These are phyloP conservation scores for Penicillium atrosanguineum DNA, from an alignment of 495 filamentous ascomycete species.

Conservation along the genomic window DNA sequence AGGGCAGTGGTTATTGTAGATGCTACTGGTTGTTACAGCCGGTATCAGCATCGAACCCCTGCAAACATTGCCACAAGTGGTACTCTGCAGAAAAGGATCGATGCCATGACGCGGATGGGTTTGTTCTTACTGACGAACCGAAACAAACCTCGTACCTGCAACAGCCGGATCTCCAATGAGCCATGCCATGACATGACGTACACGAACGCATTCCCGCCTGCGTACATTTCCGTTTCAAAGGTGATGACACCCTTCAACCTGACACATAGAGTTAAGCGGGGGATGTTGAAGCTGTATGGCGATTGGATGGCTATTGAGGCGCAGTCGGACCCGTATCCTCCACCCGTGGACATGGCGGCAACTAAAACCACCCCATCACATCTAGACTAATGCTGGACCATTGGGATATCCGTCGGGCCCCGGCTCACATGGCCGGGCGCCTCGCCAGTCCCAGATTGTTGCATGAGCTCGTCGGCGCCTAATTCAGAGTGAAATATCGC, in stretches of 20 bases:
- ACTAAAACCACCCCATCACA: background rate
- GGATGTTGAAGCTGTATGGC: background rate
- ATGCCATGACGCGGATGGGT: background rate
- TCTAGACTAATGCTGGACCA: background rate
- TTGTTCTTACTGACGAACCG: background rate
- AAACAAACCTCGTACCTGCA: background rate
- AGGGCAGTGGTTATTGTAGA: background rate
- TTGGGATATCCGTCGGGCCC: background rate
- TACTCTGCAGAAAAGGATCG: background rate
- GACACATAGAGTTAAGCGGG: background rate
- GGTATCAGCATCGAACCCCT: background rate
- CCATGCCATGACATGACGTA: background rate
- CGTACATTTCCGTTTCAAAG: background rate
- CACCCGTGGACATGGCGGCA: background rate
- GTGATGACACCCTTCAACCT: background rate
- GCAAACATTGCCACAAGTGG: background rate
- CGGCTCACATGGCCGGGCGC: background rate
- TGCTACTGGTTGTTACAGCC: background rate
- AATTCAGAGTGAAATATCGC: background rate
- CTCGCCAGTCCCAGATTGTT: background rate
- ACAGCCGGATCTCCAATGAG: background rate
- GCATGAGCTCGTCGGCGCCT: conserved; percentile 7
- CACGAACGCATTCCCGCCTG: background rate
- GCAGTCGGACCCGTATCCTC: conserved; percentile 1
- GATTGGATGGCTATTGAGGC: conserved; percentile 1